These are phyloP conservation scores for Chamaecrista fasciculata DNA, from an alignment of 306 rosid genomes.

Conservation along the genomic window DNA sequence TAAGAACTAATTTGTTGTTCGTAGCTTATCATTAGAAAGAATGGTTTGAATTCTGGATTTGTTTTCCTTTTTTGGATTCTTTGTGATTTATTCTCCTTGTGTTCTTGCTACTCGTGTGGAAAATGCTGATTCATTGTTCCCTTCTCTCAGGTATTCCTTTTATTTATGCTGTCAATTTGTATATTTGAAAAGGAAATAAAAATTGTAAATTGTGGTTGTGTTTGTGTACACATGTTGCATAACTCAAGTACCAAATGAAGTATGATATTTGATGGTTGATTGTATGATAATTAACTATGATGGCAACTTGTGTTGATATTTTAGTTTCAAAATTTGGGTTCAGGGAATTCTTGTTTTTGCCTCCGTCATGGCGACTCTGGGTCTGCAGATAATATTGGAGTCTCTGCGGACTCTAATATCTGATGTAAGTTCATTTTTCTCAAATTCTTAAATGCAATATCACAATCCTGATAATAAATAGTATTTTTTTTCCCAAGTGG, in stretches of 20 bases:
- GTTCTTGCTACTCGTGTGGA: background rate
- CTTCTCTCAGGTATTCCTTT: background rate
- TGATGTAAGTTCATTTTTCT: conserved; percentile 50
- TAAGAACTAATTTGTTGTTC: background rate
- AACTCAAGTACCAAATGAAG: background rate
- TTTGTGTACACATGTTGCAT: background rate
- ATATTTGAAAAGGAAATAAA: background rate
- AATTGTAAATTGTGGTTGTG: background rate
- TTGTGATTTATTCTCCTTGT: background rate
- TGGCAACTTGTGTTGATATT: conserved; percentile 6
- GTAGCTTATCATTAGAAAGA: background rate
- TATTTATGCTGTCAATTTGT: background rate
- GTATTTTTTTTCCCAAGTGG: background rate
- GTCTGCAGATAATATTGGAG: conserved; percentile 96
- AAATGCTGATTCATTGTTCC: background rate
- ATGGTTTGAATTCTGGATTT: background rate
- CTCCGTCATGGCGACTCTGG: conserved; percentile 98
- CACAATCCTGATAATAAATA: background rate
- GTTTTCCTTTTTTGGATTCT: background rate
- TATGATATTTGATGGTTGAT: background rate
- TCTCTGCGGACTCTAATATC: conserved; percentile 66
- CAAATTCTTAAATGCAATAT: conserved; percentile 5
- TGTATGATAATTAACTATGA: background rate
- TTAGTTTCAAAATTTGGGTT: conserved; percentile 26
- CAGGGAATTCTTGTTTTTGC: conserved; percentile 99